Base-by-base conservation (phyloP, 495 filamentous ascomycete species). In the Xylaria venustula region DNA sequence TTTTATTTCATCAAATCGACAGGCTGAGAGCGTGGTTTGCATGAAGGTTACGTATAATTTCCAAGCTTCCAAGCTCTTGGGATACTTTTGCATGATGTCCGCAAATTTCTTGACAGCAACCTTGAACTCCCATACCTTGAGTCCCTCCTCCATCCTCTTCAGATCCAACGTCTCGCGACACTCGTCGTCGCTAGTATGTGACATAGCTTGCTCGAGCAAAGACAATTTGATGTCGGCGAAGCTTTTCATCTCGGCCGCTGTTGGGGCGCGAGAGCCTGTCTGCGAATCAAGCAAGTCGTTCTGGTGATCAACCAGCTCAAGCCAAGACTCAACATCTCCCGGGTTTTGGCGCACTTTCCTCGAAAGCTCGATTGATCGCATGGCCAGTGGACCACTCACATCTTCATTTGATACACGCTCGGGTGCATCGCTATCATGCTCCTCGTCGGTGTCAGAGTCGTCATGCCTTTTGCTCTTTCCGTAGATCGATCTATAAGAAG, bases 161-260 rank as follows among this genome's bases (percentile, higher is more conserved):
- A 89, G 62, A 4, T 91, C 60, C 2, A 97, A 75, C 15, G 70
- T 71, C 61, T 91, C 87, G 36, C 76, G 68, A 26, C 79, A 68
- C 3, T 77, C 63, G 3, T 71, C 51, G 6, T 67, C 60, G 2
- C 45, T 64, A 14, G 81, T 77, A 53, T 87, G 83, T 34, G 76
- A 73, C 6, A 97, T 71, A 3, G 92, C 92, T 58, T 92, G 86
- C 51, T 90, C 85, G 64, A 92, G 92, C n/a, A 97, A 82, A 0
- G 87, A 88, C 2, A 96, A 62, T 61, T 89, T 92, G 36, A 96
- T 83, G 62, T 90, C 90, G 19, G 91, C 88, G 23, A 89, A 81
- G 53, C 86, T 87, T 55, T 77, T 80, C 23, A 71, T 75, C 61
- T 96, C 90, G 3, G 86, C 85, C 42, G 73, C 70, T 0, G 84